These are phyloP conservation scores for Colletotrichum higginsianum DNA, from an alignment of 2,329 filamentous ascomycete species.

Conservation along the genomic window DNA sequence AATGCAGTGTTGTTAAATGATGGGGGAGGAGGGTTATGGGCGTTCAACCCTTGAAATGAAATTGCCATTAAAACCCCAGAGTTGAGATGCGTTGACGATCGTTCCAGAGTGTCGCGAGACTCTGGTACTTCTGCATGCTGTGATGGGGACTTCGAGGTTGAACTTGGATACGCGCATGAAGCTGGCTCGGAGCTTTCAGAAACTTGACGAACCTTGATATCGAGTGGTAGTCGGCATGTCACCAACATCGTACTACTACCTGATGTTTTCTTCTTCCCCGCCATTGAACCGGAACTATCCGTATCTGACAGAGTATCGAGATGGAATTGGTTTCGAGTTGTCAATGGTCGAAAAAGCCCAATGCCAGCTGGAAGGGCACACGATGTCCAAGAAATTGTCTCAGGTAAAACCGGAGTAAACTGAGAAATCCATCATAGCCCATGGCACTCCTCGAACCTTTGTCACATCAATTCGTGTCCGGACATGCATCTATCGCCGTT, in stretches of 20 bases:
- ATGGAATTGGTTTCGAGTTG: too few species aligned
- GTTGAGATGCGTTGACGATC: too few species aligned
- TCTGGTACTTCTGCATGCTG: neutral
- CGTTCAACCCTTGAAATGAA: too few species aligned
- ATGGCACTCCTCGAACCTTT: neutral
- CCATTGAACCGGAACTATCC: too few species aligned
- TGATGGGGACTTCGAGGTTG: neutral
- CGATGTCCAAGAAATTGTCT: too few species aligned
- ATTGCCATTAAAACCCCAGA: accelerated
- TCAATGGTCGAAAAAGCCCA: too few species aligned
- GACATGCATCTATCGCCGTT: neutral
- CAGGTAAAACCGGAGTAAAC: neutral
- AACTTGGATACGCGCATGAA: too few species aligned
- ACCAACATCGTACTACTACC: neutral
- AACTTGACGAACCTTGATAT: neutral
- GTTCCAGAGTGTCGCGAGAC: too few species aligned
- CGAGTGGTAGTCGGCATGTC: neutral
- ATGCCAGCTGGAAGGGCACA: neutral
- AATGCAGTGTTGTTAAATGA: neutral
- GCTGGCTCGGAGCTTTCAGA: neutral
- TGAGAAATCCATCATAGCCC: too few species aligned
- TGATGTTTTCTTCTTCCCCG: too few species aligned
- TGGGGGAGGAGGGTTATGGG: neutral
- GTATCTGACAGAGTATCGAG: too few species aligned
- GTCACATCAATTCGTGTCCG: too few species aligned